Evolutionary conservation across 352 stramenopile genomes (phyloP).

Genomic region (Aphanomyces astaci): DNA sequence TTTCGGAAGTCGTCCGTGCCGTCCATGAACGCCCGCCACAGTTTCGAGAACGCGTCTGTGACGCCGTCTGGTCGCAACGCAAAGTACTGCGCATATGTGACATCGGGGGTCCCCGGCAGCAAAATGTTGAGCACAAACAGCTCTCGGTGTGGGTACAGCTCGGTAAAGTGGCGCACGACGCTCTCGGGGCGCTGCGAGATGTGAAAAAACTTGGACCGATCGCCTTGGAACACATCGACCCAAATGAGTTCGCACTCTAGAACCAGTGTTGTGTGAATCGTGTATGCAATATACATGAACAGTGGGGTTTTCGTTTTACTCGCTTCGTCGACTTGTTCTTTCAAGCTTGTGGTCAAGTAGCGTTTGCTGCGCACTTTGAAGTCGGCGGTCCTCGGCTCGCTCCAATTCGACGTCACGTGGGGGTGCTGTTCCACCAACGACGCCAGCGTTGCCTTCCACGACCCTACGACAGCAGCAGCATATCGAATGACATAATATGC

Average conservation of each 20-base stretch:
- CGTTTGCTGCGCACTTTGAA: constrained; percentile 70
- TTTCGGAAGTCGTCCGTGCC: constrained; percentile 62
- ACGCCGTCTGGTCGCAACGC: constrained; percentile 33
- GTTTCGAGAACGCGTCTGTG: constrained; percentile 25
- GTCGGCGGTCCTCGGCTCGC: constrained; percentile 43
- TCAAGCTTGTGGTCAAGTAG: constrained; percentile 59
- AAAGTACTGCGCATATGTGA: constrained; percentile 73
- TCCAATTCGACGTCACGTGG: constrained; percentile 30
- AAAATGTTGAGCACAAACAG: constrained; percentile 71
- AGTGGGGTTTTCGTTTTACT: too few relatives aligned
- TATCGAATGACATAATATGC: not conserved
- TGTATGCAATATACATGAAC: too few relatives aligned
- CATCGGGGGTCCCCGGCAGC: constrained; percentile 52
- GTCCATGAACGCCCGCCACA: constrained; percentile 54
- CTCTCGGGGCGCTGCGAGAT: constrained; percentile 59
- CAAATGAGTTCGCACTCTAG: constrained; percentile 76
- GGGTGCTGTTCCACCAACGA: not conserved
- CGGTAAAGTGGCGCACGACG: constrained; percentile 50
- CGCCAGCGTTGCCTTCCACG: constrained; percentile 1
- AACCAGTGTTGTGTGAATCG: too few relatives aligned
- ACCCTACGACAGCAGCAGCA: not conserved
- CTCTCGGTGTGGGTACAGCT: constrained; percentile 50
- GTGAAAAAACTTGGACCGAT: constrained; percentile 56
- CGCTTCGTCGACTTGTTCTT: constrained; percentile 47
- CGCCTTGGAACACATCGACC: constrained; percentile 72